A percentile compares a stretch with the other conserved stretches of the same genome.
phyloP scores from a whole-genome alignment of 768 basidiomycete genomes.

The Termitomyces sp. region DNA sequence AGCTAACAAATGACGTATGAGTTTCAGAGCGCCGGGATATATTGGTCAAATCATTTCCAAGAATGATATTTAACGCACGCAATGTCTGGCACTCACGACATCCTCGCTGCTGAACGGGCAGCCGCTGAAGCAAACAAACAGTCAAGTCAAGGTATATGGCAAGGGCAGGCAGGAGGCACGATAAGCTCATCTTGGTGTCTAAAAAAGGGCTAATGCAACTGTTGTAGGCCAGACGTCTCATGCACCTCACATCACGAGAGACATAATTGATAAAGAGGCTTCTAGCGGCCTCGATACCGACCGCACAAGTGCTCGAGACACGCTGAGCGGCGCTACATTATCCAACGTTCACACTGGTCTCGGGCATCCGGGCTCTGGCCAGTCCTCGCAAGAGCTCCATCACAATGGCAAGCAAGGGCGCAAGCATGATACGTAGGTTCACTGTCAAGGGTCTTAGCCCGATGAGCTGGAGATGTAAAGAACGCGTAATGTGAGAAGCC shows the following conservation, averaged over 20 bases:
- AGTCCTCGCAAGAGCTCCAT: not conserved
- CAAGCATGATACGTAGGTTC: not conserved
- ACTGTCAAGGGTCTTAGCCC: not conserved
- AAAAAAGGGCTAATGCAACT: not conserved
- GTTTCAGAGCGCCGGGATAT: not conserved
- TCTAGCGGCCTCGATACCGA: not conserved
- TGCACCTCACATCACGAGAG: not conserved
- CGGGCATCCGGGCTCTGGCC: not conserved
- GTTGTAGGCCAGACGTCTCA: not conserved
- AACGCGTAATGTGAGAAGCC: not conserved
- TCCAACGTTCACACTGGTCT: not conserved
- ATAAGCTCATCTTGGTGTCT: not conserved
- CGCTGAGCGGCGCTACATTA: not conserved
- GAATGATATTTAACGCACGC: not conserved
- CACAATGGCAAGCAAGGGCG: not conserved
- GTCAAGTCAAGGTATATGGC: not conserved
- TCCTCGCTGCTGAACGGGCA: not conserved
- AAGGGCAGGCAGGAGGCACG: not conserved
- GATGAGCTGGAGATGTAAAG: not conserved
- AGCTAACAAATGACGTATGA: not conserved
- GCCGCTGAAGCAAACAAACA: not conserved
- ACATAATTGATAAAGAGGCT: not conserved
- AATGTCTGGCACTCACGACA: not conserved
- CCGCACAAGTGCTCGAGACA: not conserved
- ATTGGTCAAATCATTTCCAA: not conserved